Base-by-base conservation (phyloP, 2,329 filamentous ascomycete genomes). In the Ophiostoma sp. region DNA sequence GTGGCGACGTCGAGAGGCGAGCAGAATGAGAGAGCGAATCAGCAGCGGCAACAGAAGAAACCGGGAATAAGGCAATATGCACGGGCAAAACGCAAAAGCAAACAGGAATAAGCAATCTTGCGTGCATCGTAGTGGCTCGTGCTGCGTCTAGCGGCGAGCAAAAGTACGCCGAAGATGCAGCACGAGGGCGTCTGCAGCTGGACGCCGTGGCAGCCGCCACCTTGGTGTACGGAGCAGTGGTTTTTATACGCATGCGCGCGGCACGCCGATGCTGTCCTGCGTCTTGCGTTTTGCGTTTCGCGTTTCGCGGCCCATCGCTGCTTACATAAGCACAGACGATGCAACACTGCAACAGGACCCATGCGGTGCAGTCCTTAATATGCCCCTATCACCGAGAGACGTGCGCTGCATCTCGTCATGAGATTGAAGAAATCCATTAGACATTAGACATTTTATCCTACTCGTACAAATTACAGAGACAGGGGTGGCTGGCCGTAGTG, bases 131-230 rank as follows among this genome's bases (percentile, higher is more conserved):
- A 55, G 18, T 27, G 49, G n/a, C n/a, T 27, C n/a, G 49, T 55
- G 49, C n/a, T 4, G 49, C 4, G 9, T 52, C 47, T 55, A 3
- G 5, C 4, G 7, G 49, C 27, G 27, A 11, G 49, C 49, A 55
- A 55, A 55, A 55, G 49, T 55, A 55, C 49, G 49, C 49, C 49
- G 49, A 27, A 55, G n/a, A 27, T 27, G 49, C 49, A 55, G n/a
- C n/a, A 14, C 49, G n/a, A 55, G 49, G 27, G 27, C 27, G 27
- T 27, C 27, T 27, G 27, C 27, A 27, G 27, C 27, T 27, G 27
- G 27, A 27, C 27, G 27, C 27, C 27, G 2, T 27, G 27, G 27
- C 27, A 27, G 27, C 27, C 27, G 27, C 27, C 27, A 27, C 27
- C 27, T 27, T 27, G 27, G 1, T 27, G 27, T 27, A 27, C 27